Evolutionary conservation across 192 early-diverging fungal species (phyloP).

Genomic region (Backusella liffmaniae): DNA sequence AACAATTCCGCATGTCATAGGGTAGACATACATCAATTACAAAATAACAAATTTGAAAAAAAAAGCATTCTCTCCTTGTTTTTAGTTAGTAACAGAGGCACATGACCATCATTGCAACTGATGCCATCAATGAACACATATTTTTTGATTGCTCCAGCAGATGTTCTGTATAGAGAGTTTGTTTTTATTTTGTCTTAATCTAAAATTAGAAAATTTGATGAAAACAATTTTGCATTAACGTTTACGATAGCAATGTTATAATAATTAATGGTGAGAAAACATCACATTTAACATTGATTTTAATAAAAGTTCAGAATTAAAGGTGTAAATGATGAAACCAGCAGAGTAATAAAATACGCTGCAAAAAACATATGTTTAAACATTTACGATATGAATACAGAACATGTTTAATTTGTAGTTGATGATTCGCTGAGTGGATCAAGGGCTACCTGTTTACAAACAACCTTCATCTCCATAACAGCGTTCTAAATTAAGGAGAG

Average conservation of each 20-base stretch:
- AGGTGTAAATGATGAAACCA: background rate
- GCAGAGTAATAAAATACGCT: background rate
- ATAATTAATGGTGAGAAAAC: background rate
- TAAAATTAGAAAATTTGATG: background rate
- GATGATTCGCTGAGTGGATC: background rate
- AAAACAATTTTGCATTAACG: background rate
- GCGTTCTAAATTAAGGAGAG: background rate
- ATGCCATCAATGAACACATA: background rate
- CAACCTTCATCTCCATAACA: background rate
- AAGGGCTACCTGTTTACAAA: background rate
- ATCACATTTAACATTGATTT: background rate
- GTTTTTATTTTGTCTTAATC: background rate
- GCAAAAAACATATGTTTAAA: background rate
- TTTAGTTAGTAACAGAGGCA: background rate
- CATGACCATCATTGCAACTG: background rate
- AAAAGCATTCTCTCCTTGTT: background rate
- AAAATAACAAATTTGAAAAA: background rate
- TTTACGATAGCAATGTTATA: background rate
- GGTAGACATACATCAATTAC: background rate
- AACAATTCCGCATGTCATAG: too few species aligned
- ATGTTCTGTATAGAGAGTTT: background rate
- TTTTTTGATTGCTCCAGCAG: background rate
- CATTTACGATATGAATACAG: background rate
- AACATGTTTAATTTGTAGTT: background rate
- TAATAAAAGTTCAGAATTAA: background rate